Base-by-base conservation (phyloP, 768 basidiomycete species). In the Astraeus odoratus region DNA sequence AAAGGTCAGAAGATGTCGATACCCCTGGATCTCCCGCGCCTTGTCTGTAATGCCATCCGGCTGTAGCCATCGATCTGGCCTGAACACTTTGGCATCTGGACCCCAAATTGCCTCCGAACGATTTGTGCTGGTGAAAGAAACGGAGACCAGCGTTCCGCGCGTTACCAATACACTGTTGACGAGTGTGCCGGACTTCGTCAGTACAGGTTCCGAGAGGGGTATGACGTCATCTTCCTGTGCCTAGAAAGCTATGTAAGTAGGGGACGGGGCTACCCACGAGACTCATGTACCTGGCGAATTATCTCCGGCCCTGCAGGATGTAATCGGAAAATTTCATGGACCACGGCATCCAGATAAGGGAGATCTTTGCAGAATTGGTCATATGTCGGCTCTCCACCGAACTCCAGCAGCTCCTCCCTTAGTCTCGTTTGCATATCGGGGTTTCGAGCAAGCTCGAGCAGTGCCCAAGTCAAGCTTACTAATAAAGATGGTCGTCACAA, bases 1-100 rank as follows among this genome's bases (percentile, higher is more conserved):
- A 49, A 80, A 79, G 0, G 75, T 73, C 20, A 77, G 57, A 8
- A 77, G 54, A 50, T 78, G 76, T 0, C 69, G 65, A 48, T 77
- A 64, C 13, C 76, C 78, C 51, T 72, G 70, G 2, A 76, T 61
- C 22, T 69, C 68, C 29, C 67, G 68, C 1, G 69, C 67, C 23
- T 37, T 36, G 15, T 37, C 39, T 2, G 56, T 52, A 7, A 59
- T 50, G 1, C 62, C 57, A 12, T 60, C 61, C 2, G 63, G 58
- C 4, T 53, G 53, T 7, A 85, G 63, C 84, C 85, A 86, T 6
- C 84, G 67, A 44, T 79, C 77, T 0, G 83, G 84, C 31, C 72
- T 67, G 57, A 80, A 87, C 37, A 71, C 71, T 19, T 70, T 68
- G 3, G 80, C 73, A 45, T 80, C 73, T 0, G 67, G 55, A 1